These are phyloP conservation scores for Rubus parviflorus DNA, from an alignment of 306 rosid genomes.

Conservation along the genomic window DNA sequence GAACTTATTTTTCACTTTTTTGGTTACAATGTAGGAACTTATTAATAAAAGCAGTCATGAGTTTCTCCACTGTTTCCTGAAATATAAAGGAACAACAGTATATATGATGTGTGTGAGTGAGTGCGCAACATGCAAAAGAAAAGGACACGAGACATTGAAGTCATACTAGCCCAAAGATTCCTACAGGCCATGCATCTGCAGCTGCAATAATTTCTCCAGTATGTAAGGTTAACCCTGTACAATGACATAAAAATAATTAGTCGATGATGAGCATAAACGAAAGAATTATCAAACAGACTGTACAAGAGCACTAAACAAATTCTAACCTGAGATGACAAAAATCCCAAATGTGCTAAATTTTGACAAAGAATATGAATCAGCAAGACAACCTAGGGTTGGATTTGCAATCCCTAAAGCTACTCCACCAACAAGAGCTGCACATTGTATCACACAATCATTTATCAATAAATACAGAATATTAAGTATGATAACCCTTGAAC, in stretches of 20 bases:
- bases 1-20: neutral
- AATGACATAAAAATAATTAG: slow-evolving; percentile 6
- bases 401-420: slow-evolving; percentile 61
- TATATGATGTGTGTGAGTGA: neutral
- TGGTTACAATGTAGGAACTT: neutral
- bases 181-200: slow-evolving; percentile 92
- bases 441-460: slow-evolving; percentile 21
- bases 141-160: slow-evolving; percentile 32
- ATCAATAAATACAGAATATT: slow-evolving; percentile 1
- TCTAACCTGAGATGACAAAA: slow-evolving; percentile 78
- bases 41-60: neutral
- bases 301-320: neutral
- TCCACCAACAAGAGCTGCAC: slow-evolving; percentile 63
- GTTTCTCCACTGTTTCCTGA: neutral
- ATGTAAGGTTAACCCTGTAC: slow-evolving; percentile 74
- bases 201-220: slow-evolving; percentile 75
- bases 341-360: slow-evolving; percentile 80
- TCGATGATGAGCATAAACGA: neutral
- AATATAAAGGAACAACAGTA: neutral
- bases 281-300: neutral
- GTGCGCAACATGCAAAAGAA: neutral
- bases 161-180: slow-evolving; percentile 86
- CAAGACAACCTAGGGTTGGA: slow-evolving; percentile 79
- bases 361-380: slow-evolving; percentile 67
- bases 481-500: neutral